Percentiles rank a stretch among this genome's conserved stretches.
Evolutionary conservation across 1,139 yeast genomes (phyloP).

Genomic region (Nakaseomyces glabratus): DNA sequence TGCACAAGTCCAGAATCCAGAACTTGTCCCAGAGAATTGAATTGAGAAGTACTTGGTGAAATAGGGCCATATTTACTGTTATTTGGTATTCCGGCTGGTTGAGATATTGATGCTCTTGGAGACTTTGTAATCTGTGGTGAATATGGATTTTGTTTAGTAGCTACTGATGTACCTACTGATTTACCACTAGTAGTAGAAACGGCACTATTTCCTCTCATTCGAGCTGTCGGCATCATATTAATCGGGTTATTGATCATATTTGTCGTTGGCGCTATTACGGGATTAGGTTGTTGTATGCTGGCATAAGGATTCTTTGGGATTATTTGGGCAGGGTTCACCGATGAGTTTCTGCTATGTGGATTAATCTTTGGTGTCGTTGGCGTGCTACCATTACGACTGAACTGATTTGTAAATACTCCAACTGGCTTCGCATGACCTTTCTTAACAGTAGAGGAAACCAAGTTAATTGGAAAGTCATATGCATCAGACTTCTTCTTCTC

Average conservation of each 20-base stretch:
- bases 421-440: constrained; percentile 33
- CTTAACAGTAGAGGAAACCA: constrained; percentile 36
- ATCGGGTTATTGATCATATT: background rate
- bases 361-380: constrained; percentile 9
- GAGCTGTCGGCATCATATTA: constrained; percentile 8
- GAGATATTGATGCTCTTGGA: constrained; percentile 1
- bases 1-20: too few species aligned
- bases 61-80: constrained; percentile 2
- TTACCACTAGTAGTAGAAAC: constrained; percentile 17
- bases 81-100: background rate
- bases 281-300: constrained; percentile 5
- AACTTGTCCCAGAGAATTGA: constrained; percentile 1
- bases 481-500: constrained; percentile 59
- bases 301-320: constrained; percentile 6
- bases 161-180: constrained; percentile 9
- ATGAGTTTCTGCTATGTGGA: constrained; percentile 8
- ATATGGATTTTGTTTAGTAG: constrained; percentile 11
- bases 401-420: constrained; percentile 19
- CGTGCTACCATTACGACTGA: background rate
- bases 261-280: constrained; percentile 6
- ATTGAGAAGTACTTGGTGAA: constrained; percentile 2
- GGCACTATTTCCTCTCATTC: constrained; percentile 23
- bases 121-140: constrained; percentile 9
- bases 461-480: constrained; percentile 66
- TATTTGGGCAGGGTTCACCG: background rate